phyloP scores from a whole-genome alignment of 2,329 filamentous ascomycete genomes.

The Sphaerulina vaccinii region DNA sequence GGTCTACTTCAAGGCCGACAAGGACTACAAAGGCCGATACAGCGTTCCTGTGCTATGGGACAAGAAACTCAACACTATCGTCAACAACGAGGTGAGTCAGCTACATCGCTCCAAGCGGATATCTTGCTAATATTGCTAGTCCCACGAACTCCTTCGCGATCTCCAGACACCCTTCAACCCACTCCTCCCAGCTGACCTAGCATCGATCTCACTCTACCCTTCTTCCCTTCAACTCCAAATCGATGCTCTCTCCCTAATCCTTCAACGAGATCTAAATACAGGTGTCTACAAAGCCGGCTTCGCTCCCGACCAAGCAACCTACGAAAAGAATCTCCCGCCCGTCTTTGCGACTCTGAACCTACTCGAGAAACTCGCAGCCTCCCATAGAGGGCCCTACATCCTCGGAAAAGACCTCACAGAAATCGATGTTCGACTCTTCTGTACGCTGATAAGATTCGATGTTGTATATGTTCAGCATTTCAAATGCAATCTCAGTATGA shows the following conservation, averaged over 20 bases:
- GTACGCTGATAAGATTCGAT: slow-evolving; percentile 61
- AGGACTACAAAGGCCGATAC: slow-evolving; percentile 60
- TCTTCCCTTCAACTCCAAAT: slow-evolving; percentile 49
- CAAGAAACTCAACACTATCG: slow-evolving; percentile 54
- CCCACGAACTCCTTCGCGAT: slow-evolving; percentile 57
- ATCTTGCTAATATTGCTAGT: slow-evolving; percentile 28
- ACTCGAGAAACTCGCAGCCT: slow-evolving; percentile 51
- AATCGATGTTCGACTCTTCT: slow-evolving; percentile 58
- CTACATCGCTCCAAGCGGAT: neutral
- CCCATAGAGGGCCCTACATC: slow-evolving; percentile 55
- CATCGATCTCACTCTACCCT: slow-evolving; percentile 55
- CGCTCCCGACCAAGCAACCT: slow-evolving; percentile 54
- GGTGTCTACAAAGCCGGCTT: slow-evolving; percentile 64
- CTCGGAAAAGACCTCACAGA: slow-evolving; percentile 58
- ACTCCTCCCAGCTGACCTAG: slow-evolving; percentile 45
- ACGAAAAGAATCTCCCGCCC: slow-evolving; percentile 54
- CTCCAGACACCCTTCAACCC: slow-evolving; percentile 57
- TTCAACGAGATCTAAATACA: slow-evolving; percentile 56
- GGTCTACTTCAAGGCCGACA: slow-evolving; percentile 61
- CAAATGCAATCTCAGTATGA: slow-evolving; percentile 63
- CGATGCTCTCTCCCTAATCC: slow-evolving; percentile 54
- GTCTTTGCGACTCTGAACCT: slow-evolving; percentile 62
- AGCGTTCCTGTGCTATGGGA: slow-evolving; percentile 64
- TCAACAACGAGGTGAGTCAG: slow-evolving; percentile 56
- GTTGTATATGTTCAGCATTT: slow-evolving; percentile 65